Evolutionary conservation across 1,284 basidiomycete genomes (phyloP).

Genomic region (Papiliotrema terrestris): DNA sequence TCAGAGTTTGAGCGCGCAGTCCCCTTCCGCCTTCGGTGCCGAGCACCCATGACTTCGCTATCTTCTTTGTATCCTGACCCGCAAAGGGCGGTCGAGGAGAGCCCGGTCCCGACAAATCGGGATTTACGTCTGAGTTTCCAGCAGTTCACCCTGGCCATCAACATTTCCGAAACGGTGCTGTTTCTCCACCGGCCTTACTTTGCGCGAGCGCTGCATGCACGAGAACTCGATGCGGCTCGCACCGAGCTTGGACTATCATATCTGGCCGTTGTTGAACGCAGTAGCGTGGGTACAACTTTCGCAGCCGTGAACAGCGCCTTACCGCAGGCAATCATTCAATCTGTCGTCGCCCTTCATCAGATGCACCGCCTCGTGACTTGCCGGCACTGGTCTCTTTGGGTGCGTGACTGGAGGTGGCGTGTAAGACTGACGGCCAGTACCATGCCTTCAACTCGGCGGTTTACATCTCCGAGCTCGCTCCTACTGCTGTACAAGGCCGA

Average conservation of each 20-base stretch:
- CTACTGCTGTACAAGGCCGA: slow-evolving; percentile 38
- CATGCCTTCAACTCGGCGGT: slow-evolving; percentile 37
- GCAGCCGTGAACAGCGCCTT: background rate
- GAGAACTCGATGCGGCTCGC: slow-evolving; percentile 19
- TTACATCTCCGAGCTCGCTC: slow-evolving; percentile 40
- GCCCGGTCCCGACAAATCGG: background rate
- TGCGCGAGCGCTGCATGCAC: slow-evolving; percentile 25
- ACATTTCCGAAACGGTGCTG: slow-evolving; percentile 25
- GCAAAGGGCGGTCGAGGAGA: background rate
- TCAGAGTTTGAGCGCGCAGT: slow-evolving; percentile 24
- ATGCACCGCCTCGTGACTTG: slow-evolving; percentile 24
- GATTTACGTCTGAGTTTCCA: slow-evolving; percentile 1
- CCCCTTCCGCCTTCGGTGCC: slow-evolving; percentile 23
- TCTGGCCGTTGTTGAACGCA: slow-evolving; percentile 32
- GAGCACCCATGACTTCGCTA: slow-evolving; percentile 15
- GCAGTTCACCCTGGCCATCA: slow-evolving; percentile 32
- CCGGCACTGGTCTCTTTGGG: slow-evolving; percentile 39
- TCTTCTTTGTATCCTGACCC: background rate
- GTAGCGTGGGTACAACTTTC: slow-evolving; percentile 17
- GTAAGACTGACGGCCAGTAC: slow-evolving; percentile 17
- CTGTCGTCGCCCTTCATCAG: slow-evolving; percentile 20
- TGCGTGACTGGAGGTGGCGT: slow-evolving; percentile 4
- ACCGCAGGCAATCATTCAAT: slow-evolving; percentile 25
- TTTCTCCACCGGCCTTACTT: slow-evolving; percentile 36
- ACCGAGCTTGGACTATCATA: slow-evolving; percentile 23